Base-by-base conservation (phyloP, 2,329 filamentous ascomycete species). In the Colletotrichum sojae region DNA sequence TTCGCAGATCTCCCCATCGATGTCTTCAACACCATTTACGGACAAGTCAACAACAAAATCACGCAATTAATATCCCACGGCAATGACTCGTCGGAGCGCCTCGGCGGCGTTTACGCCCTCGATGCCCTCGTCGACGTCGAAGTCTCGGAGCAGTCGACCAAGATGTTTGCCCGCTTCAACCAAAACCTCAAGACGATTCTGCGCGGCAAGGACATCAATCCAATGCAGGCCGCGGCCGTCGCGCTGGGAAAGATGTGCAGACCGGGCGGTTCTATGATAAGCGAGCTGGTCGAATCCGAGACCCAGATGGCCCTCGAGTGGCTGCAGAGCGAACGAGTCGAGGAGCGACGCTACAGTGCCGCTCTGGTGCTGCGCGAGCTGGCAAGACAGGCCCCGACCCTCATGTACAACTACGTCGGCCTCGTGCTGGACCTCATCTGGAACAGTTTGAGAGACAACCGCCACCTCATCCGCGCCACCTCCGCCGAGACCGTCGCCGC, bases 301-400 rank as follows among this genome's bases (percentile, higher is more conserved):
- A 95, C 98, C 71, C 97, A 98, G 80, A 96, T 94, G 18, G 95
- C 97, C 2, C 86, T 99, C 62, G 96, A 99, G 83, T 98, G 95
- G 93, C 89, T 99, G 66, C 95, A 98, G 78, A 95, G 95, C 56
- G 97, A 98, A 78, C 90, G 95, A 73, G 91, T 97, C 74, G 96
- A 99, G 83, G 95, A 95, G 78, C 89, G 95, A 74, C 90, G 96
- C 74, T 98, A 98, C 78, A 95, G 95, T 67, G 95, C 96, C 18
- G 95, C 97, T 8, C 88, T 99, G 25, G 91, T 97, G 39, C 88
- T 99, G 63, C 90, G 95, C 67, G 96, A 99, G 79, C 87, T 99
- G 67, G 94, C 95, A 6, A 91, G 93, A 74, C 97, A 96, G 78
- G 97, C 95, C 3, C 95, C 95, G 4, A 99, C 96, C 0, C 86